Evolutionary conservation across 2,329 filamentous ascomycete genomes (phyloP), one percentile per base, ranked within the genome.

Genomic region (Aspergillus spinulosporus): DNA sequence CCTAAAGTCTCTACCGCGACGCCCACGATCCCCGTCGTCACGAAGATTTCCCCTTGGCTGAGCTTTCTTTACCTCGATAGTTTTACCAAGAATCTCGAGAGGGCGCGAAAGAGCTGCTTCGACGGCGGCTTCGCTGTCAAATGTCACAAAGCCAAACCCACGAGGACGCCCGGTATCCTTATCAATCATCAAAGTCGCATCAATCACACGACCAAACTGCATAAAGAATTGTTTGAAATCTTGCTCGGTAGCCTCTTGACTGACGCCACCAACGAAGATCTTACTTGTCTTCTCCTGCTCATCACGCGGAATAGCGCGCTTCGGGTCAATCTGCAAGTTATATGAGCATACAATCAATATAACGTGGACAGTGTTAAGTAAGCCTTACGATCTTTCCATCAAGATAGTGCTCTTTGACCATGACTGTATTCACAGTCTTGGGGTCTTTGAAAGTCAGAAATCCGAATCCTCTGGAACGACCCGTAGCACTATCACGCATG

Each of bases 161-260:
- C 94, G 84, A 2, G 94, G 94, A 42, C 94, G 86, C n/a, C 94
- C 94, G 0, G 94, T 99, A 73, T 99, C 94, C 76, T 99, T 99
- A 74, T 99, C 94, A 87, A 99, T 99, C 94, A 99, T 99, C 2
- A 99, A 85, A 0, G 94, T 99, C 1, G 94, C 94, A 76, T 99
- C 94, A 39, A 99, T 88, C 15, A 99, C 94, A 59, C 93, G 88
- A 29, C 94, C 94, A 67, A 97, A 99, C 69, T 96, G 90, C 68
- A 89, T 91, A 77, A 99, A 99, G 76, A 96, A 99, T 58, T 94
- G 88, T 70, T 91, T 92, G 73, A 99, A 99, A 71, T 97, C 92
- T 60, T 92, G 88, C 68, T 99, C 94, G 1, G 91, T 97, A 0
- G 93, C 94, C 68, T 99, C 94, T 76, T 97, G 94, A 74, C 90